phyloP scores from a whole-genome alignment of 2,329 filamentous ascomycete species.

The Byssoonygena ceratinophila region DNA sequence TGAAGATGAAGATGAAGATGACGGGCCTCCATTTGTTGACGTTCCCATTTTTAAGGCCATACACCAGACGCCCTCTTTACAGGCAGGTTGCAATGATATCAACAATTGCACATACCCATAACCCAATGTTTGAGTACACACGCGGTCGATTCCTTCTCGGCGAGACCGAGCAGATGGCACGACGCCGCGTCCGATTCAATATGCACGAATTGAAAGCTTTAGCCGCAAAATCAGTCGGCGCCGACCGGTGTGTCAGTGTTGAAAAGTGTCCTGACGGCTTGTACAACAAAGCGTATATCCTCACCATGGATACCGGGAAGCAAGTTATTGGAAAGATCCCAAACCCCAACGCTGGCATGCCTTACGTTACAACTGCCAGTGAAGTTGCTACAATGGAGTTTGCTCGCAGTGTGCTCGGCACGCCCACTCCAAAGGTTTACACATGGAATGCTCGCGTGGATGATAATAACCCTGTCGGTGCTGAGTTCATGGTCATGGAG shows the following conservation, averaged over 20 bases:
- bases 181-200: conserved; percentile 16
- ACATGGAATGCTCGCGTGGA: conserved; percentile 15
- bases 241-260: conserved; percentile 25
- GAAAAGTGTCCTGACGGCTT: conserved; percentile 22
- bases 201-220: conserved; percentile 25
- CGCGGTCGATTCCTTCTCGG: conserved; percentile 11
- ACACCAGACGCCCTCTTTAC: too few relatives aligned
- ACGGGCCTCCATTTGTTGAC: too few relatives aligned
- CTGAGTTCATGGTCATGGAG: conserved; percentile 21
- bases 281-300: conserved; percentile 22
- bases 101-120: too few relatives aligned
- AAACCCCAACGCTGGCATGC: conserved; percentile 15
- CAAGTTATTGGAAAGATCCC: conserved; percentile 14
- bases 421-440: conserved; percentile 18
- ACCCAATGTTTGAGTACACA: conserved; percentile 7
- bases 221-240: conserved; percentile 24
- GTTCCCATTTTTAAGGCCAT: too few relatives aligned
- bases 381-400: conserved; percentile 22
- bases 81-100: too few relatives aligned
- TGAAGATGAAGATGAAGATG: too few relatives aligned
- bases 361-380: conserved; percentile 15
- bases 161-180: conserved; percentile 19
- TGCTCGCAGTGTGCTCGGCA: conserved; percentile 16
- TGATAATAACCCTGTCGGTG: conserved; percentile 16
- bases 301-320: conserved; percentile 16